Evolutionary conservation across 768 basidiomycete genomes (phyloP).

Genomic region (Pulveroboletus frians): DNA sequence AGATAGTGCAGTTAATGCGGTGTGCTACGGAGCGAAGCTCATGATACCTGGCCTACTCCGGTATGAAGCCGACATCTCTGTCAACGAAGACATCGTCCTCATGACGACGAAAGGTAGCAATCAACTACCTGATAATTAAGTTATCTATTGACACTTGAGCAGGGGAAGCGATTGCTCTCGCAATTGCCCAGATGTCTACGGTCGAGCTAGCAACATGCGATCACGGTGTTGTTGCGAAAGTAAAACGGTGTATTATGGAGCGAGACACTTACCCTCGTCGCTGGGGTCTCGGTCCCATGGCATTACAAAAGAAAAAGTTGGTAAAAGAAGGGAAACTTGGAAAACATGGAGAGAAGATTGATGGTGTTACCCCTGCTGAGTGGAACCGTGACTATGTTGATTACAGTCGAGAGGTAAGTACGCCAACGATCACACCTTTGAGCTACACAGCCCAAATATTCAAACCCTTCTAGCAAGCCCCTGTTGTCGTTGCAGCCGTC

Average conservation of each 20-base stretch:
- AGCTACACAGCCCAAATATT: neutral
- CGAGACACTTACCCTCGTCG: conserved; percentile 96
- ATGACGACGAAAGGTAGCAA: conserved; percentile 94
- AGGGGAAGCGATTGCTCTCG: conserved; percentile 93
- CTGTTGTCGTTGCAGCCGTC: conserved; percentile 30
- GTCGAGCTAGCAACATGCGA: conserved; percentile 97
- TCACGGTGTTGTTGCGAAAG: conserved; percentile 98
- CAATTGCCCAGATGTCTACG: conserved; percentile 96
- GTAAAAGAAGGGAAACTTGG: conserved; percentile 96
- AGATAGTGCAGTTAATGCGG: conserved; percentile 97
- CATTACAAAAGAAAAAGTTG: conserved; percentile 96
- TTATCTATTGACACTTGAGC: conserved; percentile 5
- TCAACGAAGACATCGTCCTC: conserved; percentile 93
- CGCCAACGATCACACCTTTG: neutral
- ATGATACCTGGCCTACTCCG: conserved; percentile 99
- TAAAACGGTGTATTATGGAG: conserved; percentile 99
- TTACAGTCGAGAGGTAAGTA: conserved; percentile 66
- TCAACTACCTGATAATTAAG: neutral
- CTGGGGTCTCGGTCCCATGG: conserved; percentile 98
- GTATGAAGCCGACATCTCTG: conserved; percentile 90
- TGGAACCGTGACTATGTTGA: conserved; percentile 96
- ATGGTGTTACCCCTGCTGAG: conserved; percentile 80
- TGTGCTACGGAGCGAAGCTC: conserved; percentile 98
- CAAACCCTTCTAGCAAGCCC: conserved; percentile 33
- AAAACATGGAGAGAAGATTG: conserved; percentile 87